Percentiles rank a stretch among this genome's conserved stretches.
These are phyloP conservation scores for Paraphaeosphaeria sporulosa DNA, from an alignment of 2,329 filamentous ascomycete species.

Conservation along the genomic window DNA sequence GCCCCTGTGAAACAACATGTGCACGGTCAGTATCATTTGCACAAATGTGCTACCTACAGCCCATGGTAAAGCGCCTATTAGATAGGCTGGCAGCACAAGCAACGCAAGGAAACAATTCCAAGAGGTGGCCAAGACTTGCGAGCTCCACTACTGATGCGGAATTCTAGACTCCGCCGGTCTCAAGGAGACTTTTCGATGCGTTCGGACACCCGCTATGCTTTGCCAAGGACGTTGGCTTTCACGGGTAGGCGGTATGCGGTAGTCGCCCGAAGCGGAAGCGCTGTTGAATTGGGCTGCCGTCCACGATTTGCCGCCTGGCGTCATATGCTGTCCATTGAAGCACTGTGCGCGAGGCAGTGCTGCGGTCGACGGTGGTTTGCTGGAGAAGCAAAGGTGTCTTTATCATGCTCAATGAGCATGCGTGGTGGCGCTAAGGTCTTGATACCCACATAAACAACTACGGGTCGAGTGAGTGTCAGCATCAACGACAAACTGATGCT, in stretches of 20 bases:
- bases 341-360: conserved; percentile 1
- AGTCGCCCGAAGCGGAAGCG: conserved; percentile 26
- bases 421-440: background rate
- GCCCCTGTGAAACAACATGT: conserved; percentile 24
- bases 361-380: background rate
- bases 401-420: conserved; percentile 1
- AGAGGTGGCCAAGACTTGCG: conserved; percentile 39
- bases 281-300: conserved; percentile 16
- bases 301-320: conserved; percentile 7
- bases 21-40: conserved; percentile 33
- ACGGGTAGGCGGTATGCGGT: conserved; percentile 25
- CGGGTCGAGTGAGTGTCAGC: background rate
- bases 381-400: conserved; percentile 1
- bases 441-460: background rate
- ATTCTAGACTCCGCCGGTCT: conserved; percentile 37
- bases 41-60: conserved; percentile 48
- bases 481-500: background rate
- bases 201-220: conserved; percentile 23
- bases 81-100: conserved; percentile 43
- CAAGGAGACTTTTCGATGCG: conserved; percentile 35
- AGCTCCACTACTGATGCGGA: conserved; percentile 35
- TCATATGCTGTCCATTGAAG: background rate
- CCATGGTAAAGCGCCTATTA: conserved; percentile 38
- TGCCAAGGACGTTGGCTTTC: conserved; percentile 33
- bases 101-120: conserved; percentile 46